Conservation (phyloP, 108 stramenopile genomes). For the Fistulifera pelliculosa region DNA sequence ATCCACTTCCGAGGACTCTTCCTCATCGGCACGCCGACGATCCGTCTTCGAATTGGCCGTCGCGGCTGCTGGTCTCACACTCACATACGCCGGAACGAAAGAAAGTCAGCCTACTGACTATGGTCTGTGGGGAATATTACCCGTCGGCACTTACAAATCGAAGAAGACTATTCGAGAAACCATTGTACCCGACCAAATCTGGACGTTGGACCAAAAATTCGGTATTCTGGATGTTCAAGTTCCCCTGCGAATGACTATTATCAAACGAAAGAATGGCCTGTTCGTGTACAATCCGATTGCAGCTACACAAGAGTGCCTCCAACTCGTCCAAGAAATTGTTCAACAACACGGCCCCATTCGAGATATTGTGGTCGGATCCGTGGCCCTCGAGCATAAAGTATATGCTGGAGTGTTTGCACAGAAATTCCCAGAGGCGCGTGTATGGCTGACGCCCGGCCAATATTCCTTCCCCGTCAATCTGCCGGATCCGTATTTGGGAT, state of each 20-base stretch:
- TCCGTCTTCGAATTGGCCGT: constrained; percentile 46
- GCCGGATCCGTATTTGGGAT: constrained; percentile 75
- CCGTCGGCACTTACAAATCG: constrained; percentile 84
- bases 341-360: constrained; percentile 66
- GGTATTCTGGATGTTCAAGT: constrained; percentile 93
- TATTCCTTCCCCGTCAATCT: constrained; percentile 77
- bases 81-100: constrained; percentile 52
- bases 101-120: constrained; percentile 71
- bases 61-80: constrained; percentile 48
- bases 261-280: constrained; percentile 72
- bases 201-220: constrained; percentile 94
- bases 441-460: constrained; percentile 84
- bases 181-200: constrained; percentile 67
- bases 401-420: constrained; percentile 87
- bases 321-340: constrained; percentile 44
- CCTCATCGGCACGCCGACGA: constrained; percentile 12
- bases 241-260: constrained; percentile 79
- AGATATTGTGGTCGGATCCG: constrained; percentile 85
- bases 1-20: no score
- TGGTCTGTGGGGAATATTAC: constrained; percentile 83
- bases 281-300: constrained; percentile 90
- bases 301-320: constrained; percentile 74
- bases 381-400: constrained; percentile 92
- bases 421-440: constrained; percentile 67
- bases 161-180: constrained; percentile 77